These are phyloP conservation scores for Colletotrichum endophyticum DNA, from an alignment of 2,329 filamentous ascomycete species.

Conservation along the genomic window DNA sequence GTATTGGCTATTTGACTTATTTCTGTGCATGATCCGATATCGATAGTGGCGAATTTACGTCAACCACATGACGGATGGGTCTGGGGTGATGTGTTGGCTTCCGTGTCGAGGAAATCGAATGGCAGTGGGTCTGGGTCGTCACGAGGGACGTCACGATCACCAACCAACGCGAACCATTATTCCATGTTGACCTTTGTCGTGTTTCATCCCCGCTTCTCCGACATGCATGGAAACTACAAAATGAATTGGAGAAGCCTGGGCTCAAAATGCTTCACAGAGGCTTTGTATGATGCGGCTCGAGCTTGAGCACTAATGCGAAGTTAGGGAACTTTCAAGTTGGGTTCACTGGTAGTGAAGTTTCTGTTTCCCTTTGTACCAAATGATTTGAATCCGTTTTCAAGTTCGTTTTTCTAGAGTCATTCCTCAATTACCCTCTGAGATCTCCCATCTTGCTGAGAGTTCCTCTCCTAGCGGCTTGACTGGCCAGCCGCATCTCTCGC, in stretches of 20 bases:
- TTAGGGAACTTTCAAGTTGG: neutral
- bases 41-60: neutral
- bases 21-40: neutral
- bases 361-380: neutral
- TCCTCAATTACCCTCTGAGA: neutral
- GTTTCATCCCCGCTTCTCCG: neutral
- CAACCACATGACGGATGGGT: neutral
- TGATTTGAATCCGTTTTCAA: neutral
- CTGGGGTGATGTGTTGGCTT: neutral
- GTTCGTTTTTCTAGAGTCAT: neutral
- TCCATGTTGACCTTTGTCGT: neutral
- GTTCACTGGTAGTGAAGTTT: neutral
- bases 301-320: neutral
- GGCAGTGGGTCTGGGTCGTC: neutral
- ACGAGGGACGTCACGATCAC: neutral
- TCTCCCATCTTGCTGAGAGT: neutral
- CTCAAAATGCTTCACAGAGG: neutral
- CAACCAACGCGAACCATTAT: neutral
- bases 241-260: neutral
- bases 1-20: neutral
- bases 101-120: neutral
- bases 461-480: constrained; percentile 6
- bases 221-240: neutral
- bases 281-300: neutral
- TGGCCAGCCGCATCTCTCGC: constrained; percentile 7